Conservation (phyloP, 2,329 filamentous ascomycete species). For the Fusarium sororula region DNA sequence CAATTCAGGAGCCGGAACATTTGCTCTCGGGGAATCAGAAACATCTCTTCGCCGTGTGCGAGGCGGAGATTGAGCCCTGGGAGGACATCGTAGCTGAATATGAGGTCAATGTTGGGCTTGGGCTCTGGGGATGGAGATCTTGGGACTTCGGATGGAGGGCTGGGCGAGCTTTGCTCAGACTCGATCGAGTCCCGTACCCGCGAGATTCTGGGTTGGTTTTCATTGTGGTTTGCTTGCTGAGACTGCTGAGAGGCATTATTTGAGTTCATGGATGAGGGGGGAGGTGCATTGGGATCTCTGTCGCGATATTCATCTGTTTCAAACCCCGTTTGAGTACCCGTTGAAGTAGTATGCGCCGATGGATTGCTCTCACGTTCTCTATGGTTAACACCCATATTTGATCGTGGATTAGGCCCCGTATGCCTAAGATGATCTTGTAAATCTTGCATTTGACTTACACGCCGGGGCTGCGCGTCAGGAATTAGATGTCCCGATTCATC, state of each 20-base stretch:
- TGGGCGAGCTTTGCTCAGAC: neutral
- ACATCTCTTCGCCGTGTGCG: neutral
- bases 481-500: neutral
- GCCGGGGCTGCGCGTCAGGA: neutral
- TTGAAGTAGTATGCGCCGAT: neutral
- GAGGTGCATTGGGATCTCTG: neutral
- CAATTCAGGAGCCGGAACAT: neutral
- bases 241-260: neutral
- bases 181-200: neutral
- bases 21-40: neutral
- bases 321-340: neutral
- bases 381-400: neutral
- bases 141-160: fast-evolving
- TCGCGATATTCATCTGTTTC: neutral
- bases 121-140: neutral
- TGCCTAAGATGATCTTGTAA: neutral
- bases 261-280: neutral
- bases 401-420: neutral
- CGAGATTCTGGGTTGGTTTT: no score
- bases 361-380: fast-evolving
- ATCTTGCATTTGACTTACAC: neutral
- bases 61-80: neutral
- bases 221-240: neutral
- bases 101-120: neutral
- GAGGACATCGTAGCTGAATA: conserved; percentile 1